Base-by-base conservation (phyloP, 225 moss, liverwort and hornwort genomes). In the Physcomitrium patens region DNA sequence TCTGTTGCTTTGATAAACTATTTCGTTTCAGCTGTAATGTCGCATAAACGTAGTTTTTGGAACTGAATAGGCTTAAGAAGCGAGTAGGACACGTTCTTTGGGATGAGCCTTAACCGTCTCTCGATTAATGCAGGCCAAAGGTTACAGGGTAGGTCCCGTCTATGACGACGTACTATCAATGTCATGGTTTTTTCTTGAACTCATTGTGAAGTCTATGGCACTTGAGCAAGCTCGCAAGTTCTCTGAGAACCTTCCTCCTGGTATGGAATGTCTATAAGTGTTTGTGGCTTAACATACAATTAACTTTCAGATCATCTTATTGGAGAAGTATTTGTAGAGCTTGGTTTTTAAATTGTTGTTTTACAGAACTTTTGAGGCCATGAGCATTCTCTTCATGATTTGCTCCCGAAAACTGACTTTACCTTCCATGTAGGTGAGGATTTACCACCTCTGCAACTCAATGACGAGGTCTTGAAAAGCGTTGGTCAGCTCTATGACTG, bases 171-270 rank as follows among this genome's bases (percentile, higher is more conserved):
- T 91, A 41, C 74, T 99, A 74, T 90, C 94, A 47, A 99, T 99
- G 93, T 87, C 97, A 69, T 94, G 97, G 97, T 93, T 99, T 65
- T 99, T 99, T 67, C 86, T 99, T 59, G 97, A 99, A 87, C 84
- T 99, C 55, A 94, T 99, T 80, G 94, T 94, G 66, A 94, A 99
- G 76, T 99, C 97, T 20, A 99, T 99, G 91, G 97, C 97, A 67
- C 97, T 99, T 56, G 93, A 99, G 79, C 97, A 99, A 71, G 90
- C 97, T 15, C 88, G 97, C 68, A 89, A 85, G 72, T 92, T 91
- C 77, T 76, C 89, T 69, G 97, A 99, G 69, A 91, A 89, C 60
- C 84, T 94, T 76, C 83, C 87, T 72, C 82, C 84, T 83, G 96
- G 92, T 96, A 63, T 57, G 74, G 47, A 14, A 12, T 50, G 56